phyloP scores from a whole-genome alignment of 2,329 filamentous ascomycete species.

The Colletotrichum shisoi region DNA sequence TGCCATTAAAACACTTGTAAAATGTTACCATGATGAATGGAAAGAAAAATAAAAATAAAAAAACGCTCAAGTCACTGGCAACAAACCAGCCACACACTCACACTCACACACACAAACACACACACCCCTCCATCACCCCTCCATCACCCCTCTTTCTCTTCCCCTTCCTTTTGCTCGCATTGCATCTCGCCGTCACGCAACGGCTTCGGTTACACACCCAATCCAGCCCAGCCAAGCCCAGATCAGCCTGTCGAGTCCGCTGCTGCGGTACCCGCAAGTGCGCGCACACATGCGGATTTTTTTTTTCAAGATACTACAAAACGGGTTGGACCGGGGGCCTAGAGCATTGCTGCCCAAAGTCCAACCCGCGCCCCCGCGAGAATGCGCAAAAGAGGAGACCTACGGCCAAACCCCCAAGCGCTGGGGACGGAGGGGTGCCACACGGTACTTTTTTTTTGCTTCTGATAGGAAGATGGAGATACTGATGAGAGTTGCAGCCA shows the following conservation, averaged over 20 bases:
- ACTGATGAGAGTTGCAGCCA: conserved; percentile 1
- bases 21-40: no score
- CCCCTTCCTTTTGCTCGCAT: neutral
- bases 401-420: conserved; percentile 24
- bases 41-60: no score
- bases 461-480: conserved; percentile 33
- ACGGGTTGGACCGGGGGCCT: conserved; percentile 29
- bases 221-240: conserved; percentile 29
- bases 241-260: conserved; percentile 12
- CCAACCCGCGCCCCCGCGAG: conserved; percentile 35
- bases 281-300: conserved; percentile 12
- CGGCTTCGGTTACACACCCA: conserved; percentile 10
- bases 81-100: no score
- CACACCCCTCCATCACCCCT: conserved; percentile 10
- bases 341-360: conserved; percentile 42
- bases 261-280: conserved; percentile 30
- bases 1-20: no score
- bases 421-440: neutral
- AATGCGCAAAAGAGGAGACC: conserved; percentile 34
- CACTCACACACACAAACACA: no score
- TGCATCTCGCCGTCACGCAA: conserved; percentile 13
- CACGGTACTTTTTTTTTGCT: conserved; percentile 28
- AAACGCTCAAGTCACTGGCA: no score
- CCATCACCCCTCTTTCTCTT: conserved; percentile 21
- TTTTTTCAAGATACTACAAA: conserved; percentile 11